These are phyloP conservation scores for Oryza meridionalis DNA, from an alignment of 176 grass and related monocot species.

Conservation along the genomic window DNA sequence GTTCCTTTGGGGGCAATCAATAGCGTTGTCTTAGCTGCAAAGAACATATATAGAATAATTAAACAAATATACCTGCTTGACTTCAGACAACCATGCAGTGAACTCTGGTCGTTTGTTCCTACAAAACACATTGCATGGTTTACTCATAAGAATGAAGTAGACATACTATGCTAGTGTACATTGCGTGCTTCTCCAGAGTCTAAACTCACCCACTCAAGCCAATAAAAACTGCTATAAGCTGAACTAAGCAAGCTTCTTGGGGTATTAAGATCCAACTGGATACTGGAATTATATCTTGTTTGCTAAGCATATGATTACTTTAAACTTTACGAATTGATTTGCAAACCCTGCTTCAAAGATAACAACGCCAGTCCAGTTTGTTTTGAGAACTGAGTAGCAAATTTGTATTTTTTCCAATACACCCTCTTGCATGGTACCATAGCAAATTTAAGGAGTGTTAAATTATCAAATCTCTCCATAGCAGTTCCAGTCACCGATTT, in stretches of 20 bases:
- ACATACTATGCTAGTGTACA: background rate
- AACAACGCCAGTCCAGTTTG: background rate
- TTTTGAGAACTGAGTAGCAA: background rate
- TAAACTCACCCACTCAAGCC: background rate
- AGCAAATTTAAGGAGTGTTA: no score
- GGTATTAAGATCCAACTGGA: background rate
- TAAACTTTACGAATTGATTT: background rate
- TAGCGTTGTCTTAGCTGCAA: background rate
- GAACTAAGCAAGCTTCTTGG: background rate
- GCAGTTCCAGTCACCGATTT: background rate
- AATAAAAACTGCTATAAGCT: background rate
- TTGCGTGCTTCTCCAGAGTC: background rate
- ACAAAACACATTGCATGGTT: conserved; percentile 26
- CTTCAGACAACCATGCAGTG: conserved; percentile 92
- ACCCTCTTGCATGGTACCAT: background rate
- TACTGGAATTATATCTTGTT: background rate
- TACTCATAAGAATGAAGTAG: conserved; percentile 18
- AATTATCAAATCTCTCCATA: no score
- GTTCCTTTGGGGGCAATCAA: background rate
- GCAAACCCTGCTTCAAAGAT: background rate
- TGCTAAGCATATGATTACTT: background rate
- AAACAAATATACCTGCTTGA: conserved; percentile 75
- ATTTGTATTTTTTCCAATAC: background rate
- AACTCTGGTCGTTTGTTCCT: conserved; percentile 98
- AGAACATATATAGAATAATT: background rate